A percentile compares a stretch with the other conserved stretches of the same genome.
These are phyloP conservation scores for Pythium biforme DNA, from an alignment of 352 stramenopile genomes.

Conservation along the genomic window DNA sequence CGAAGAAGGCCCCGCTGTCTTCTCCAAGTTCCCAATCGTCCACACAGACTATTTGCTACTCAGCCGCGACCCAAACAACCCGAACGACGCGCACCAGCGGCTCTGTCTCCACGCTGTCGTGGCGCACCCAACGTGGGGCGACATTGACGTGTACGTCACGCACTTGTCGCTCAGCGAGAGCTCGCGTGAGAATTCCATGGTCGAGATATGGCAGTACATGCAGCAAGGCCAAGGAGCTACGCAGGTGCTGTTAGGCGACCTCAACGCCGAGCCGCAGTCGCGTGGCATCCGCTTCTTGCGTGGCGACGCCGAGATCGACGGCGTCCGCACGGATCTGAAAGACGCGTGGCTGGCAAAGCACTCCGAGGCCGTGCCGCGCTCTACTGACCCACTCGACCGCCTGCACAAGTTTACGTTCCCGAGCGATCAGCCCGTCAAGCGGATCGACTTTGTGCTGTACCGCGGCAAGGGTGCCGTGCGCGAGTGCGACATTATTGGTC, in stretches of 20 bases:
- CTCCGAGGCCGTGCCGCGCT: constrained; percentile 58
- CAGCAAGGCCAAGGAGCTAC: constrained; percentile 51
- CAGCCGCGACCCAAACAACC: constrained; percentile 75
- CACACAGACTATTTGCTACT: constrained; percentile 81
- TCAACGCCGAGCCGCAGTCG: constrained; percentile 87
- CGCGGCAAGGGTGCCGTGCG: constrained; percentile 62
- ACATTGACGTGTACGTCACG: constrained; percentile 85
- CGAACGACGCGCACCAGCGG: constrained; percentile 82
- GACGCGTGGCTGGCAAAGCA: constrained; percentile 77
- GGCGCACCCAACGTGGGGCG: constrained; percentile 55
- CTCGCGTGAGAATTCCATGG: constrained; percentile 69
- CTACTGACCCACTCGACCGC: constrained; percentile 40
- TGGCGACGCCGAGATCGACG: constrained; percentile 50
- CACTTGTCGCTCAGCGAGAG: constrained; percentile 81
- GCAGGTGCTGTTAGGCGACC: constrained; percentile 79
- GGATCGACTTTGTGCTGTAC: constrained; percentile 86
- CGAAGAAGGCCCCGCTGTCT: constrained; percentile 80
- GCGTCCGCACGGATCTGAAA: constrained; percentile 60
- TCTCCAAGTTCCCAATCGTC: constrained; percentile 79
- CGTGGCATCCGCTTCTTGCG: constrained; percentile 77
- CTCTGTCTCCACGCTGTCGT: constrained; percentile 81
- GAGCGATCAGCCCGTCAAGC: constrained; percentile 79
- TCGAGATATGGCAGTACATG: constrained; percentile 85
- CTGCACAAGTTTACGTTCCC: constrained; percentile 79
- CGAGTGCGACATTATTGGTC: constrained; percentile 73